These are phyloP conservation scores for Zopfochytrium polystomum DNA, from an alignment of 371 early-diverging fungal species.

Conservation along the genomic window DNA sequence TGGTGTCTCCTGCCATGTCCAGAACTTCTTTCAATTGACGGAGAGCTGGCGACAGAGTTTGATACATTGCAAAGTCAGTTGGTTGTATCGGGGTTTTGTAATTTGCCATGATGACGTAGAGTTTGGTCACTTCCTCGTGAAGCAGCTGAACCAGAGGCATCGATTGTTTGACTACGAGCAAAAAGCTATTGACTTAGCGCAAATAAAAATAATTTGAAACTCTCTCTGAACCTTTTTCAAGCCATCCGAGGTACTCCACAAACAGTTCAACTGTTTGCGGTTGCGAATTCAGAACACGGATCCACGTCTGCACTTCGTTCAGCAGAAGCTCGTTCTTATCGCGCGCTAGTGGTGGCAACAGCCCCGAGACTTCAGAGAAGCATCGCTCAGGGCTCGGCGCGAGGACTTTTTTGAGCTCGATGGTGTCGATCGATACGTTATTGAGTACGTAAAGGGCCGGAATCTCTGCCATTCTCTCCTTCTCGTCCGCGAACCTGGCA, in stretches of 20 bases:
- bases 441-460: slow-evolving; percentile 30
- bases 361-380: slow-evolving; percentile 36
- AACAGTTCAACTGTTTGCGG: slow-evolving; percentile 43
- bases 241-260: slow-evolving; percentile 49
- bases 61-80: slow-evolving; percentile 48
- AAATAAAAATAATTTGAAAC: background rate
- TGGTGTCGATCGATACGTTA: slow-evolving; percentile 40
- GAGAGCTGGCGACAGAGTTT: slow-evolving; percentile 45
- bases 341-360: slow-evolving; percentile 44
- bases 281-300: slow-evolving; percentile 39
- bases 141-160: slow-evolving; percentile 35
- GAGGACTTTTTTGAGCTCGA: slow-evolving; percentile 35
- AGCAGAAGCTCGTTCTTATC: slow-evolving; percentile 48
- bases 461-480: slow-evolving; percentile 37
- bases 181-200: slow-evolving; percentile 8
- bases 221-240: slow-evolving; percentile 38
- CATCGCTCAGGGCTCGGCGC: slow-evolving; percentile 47
- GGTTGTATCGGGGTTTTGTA: slow-evolving; percentile 45
- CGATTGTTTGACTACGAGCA: slow-evolving; percentile 33
- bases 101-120: slow-evolving; percentile 40
- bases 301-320: slow-evolving; percentile 43
- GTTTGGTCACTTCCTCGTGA: slow-evolving; percentile 34
- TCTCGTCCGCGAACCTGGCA: slow-evolving; percentile 32
- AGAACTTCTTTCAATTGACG: slow-evolving; percentile 41
- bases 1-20: slow-evolving; percentile 43